Evolutionary conservation across 345 rosid genomes (phyloP).

Genomic region (Linum tenue): DNA sequence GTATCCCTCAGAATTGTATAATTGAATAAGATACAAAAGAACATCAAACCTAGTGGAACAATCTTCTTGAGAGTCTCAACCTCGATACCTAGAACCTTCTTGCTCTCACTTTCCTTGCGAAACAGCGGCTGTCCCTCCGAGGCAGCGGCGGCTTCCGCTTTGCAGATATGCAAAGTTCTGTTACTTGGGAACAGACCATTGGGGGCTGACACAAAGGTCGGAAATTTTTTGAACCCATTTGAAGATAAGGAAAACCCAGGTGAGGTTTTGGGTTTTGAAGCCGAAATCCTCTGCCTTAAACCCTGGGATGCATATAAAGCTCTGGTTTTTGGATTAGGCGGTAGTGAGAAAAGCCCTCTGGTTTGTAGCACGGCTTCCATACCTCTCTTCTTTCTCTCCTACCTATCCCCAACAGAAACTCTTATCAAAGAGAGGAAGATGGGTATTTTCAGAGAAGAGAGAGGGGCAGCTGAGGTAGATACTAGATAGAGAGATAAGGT

Average conservation of each 20-base stretch:
- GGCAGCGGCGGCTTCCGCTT: conserved; percentile 75
- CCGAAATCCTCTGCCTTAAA: conserved; percentile 62
- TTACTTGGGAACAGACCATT: conserved; percentile 32
- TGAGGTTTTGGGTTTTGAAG: conserved; percentile 38
- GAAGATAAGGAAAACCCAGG: conserved; percentile 56
- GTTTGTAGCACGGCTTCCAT: conserved; percentile 77
- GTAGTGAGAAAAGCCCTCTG: conserved; percentile 66
- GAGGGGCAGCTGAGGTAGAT: conserved; percentile 10
- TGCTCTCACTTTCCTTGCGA: conserved; percentile 35
- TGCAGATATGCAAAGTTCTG: conserved; percentile 54
- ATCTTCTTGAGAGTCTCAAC: conserved; percentile 67
- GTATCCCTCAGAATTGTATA: conserved; percentile 98
- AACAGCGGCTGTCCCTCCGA: conserved; percentile 42
- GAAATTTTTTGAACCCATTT: conserved; percentile 31
- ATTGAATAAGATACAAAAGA: conserved; percentile 88
- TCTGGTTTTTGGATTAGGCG: conserved; percentile 44
- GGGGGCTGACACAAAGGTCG: conserved; percentile 34
- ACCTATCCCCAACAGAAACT: background rate
- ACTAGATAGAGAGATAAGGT: conserved; percentile 24
- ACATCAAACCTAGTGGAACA: conserved; percentile 86
- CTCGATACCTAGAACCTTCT: conserved; percentile 68
- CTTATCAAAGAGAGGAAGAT: background rate
- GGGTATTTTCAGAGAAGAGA: conserved; percentile 14
- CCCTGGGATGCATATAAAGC: conserved; percentile 47
- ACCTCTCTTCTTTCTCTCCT: conserved; percentile 21